Conservation (phyloP, 108 stramenopile species). For the Nannochloropsis oceanica region DNA sequence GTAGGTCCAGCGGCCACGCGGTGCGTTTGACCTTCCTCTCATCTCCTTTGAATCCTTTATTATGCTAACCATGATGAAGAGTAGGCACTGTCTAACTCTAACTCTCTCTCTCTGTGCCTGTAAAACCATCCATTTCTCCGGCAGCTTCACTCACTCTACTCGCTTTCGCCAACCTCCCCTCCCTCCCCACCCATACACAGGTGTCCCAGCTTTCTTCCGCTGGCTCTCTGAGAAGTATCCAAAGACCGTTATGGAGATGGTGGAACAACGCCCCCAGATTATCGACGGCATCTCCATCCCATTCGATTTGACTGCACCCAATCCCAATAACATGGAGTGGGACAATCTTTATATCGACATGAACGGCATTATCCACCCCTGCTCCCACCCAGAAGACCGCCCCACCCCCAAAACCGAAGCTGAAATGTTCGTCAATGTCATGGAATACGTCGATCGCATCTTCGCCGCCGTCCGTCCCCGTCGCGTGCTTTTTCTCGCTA, state of each 20-base stretch:
- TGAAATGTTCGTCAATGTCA: constrained; percentile 95
- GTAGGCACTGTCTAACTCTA: too few relatives aligned
- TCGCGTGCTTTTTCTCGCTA: constrained; percentile 36
- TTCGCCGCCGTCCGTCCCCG: constrained; percentile 36
- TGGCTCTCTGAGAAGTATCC: constrained; percentile 99
- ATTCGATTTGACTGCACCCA: constrained; percentile 64
- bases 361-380: constrained; percentile 99
- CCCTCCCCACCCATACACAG: constrained; percentile 5
- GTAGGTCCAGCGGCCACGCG: too few relatives aligned
- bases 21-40: too few relatives aligned
- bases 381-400: constrained; percentile 61
- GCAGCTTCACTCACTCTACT: too few relatives aligned
- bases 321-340: constrained; percentile 64
- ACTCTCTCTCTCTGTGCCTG: too few relatives aligned
- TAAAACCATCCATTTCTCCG: too few relatives aligned
- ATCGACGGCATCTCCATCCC: constrained; percentile 51
- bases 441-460: constrained; percentile 39
- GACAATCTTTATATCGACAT: constrained; percentile 95
- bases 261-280: constrained; percentile 73
- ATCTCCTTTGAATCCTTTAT: too few relatives aligned
- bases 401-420: constrained; percentile 72
- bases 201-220: constrained; percentile 98
- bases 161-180: too few relatives aligned
- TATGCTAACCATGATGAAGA: too few relatives aligned
- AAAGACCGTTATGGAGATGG: constrained; percentile 69